Evolutionary conservation across 306 rosid species (phyloP).

Genomic region (Pyrus betulifolia): DNA sequence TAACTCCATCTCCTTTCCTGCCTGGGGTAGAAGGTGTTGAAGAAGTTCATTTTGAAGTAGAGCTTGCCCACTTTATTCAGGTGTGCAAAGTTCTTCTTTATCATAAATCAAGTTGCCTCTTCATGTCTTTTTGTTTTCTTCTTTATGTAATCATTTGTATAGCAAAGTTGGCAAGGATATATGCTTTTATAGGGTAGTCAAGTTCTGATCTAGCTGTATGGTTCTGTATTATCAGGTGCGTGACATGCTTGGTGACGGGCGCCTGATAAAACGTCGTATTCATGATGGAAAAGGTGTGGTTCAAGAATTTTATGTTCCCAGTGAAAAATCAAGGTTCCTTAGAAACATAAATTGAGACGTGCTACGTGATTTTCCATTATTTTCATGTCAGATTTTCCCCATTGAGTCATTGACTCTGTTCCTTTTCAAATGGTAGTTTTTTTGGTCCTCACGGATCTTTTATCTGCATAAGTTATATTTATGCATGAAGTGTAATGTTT

Average conservation of each 20-base stretch:
- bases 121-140: background rate
- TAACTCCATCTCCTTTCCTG: constrained; percentile 67
- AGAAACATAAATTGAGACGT: constrained; percentile 1
- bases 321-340: constrained; percentile 1
- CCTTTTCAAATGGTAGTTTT: background rate
- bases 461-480: background rate
- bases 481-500: constrained; percentile 2
- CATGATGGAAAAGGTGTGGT: constrained; percentile 80
- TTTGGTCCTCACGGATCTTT: background rate
- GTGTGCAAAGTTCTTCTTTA: constrained; percentile 35
- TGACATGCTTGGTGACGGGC: constrained; percentile 98
- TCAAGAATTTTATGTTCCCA: background rate
- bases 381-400: background rate
- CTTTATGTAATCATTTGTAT: background rate
- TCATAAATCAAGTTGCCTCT: constrained; percentile 9
- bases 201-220: constrained; percentile 16
- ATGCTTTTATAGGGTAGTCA: background rate
- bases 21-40: constrained; percentile 56
- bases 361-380: constrained; percentile 3
- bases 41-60: constrained; percentile 87
- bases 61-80: constrained; percentile 87
- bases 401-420: background rate
- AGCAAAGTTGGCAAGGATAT: background rate
- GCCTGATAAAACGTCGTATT: constrained; percentile 81
- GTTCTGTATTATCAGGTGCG: constrained; percentile 57